Evolutionary conservation across 495 filamentous ascomycete genomes (phyloP), one percentile per base, ranked within the genome.

Genomic region (Penicillium diatomitis): DNA sequence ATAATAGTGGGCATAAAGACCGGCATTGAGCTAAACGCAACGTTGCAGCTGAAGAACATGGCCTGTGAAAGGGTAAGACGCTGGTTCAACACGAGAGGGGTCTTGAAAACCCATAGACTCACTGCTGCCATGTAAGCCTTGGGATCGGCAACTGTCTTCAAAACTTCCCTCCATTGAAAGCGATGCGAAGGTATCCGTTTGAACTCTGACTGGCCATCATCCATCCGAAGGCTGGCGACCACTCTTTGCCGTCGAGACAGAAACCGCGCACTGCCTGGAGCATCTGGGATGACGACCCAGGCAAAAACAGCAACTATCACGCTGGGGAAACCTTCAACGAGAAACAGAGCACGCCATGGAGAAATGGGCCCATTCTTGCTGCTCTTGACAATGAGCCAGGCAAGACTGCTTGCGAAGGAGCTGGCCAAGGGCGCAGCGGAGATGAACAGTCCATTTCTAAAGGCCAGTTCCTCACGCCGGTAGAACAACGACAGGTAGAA

Each of bases 71-170:
- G 6, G 8, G 32, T 44, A 33, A 11, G 20, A 44, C 29, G 27
- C 30, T 2, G 9, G 7, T 5, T n/a, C 3, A 0, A 20, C 8
- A 2, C 9, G 9, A 37, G 6, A 12, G 11, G 45, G 32, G 2
- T 29, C 4, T 9, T 9, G 27, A 8, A n/a, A 20, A 20, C 20
- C 2, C 20, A 8, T 27, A 3, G 29, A 65, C 74, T 63, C 45
- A 79, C 64, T 61, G 86, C 80, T 11, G 84, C 84, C 8, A 88
- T 70, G 62, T 85, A 89, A 38, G 77, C 75, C 48, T 79, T 81
- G 6, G 83, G 82, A 62, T 87, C 81, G n/a, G 51, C 45, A 28
- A 86, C 61, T 2, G 74, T 74, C 37, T 71, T 67, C 12, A 74
- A 52, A 32, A 83, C 73, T 34, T 81, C 73, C n/a, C 53, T 53